phyloP scores from a whole-genome alignment of 228 moss, liverwort and hornwort genomes.

The Sphagnum fallax region DNA sequence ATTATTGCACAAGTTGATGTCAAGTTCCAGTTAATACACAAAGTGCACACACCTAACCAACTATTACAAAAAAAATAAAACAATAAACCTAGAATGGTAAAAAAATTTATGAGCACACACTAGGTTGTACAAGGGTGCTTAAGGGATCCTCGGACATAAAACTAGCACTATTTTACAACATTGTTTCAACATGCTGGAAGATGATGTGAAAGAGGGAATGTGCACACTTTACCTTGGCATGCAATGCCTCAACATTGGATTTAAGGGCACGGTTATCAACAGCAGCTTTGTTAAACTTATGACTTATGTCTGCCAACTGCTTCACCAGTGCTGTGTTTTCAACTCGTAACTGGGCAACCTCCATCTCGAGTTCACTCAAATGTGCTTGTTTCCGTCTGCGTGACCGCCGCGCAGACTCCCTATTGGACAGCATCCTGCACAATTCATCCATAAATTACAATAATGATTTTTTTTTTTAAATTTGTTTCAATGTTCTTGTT shows the following conservation, averaged over 20 bases:
- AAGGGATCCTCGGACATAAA: no score
- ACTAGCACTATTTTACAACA: no score
- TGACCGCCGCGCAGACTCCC: constrained; percentile 95
- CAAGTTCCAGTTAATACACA: no score
- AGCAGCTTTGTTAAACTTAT: constrained; percentile 83
- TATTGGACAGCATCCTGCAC: constrained; percentile 89
- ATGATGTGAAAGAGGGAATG: no score
- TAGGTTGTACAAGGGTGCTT: no score
- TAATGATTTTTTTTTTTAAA: no score
- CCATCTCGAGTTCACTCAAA: constrained; percentile 75
- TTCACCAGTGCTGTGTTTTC: constrained; percentile 75
- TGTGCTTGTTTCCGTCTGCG: constrained; percentile 98
- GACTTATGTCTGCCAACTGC: constrained; percentile 55
- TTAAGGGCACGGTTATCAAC: constrained; percentile 86
- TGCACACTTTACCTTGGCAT: constrained; percentile 49
- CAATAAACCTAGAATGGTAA: no score
- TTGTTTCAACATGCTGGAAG: no score
- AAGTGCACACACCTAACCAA: no score
- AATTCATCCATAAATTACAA: neutral
- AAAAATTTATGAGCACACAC: no score
- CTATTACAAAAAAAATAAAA: no score
- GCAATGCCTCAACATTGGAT: constrained; percentile 81
- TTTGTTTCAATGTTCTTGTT: no score
- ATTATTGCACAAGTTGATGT: neutral
- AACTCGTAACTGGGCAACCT: constrained; percentile 77